Conservation (phyloP, 2,329 filamentous ascomycete species). For the Trichoderma sp. region DNA sequence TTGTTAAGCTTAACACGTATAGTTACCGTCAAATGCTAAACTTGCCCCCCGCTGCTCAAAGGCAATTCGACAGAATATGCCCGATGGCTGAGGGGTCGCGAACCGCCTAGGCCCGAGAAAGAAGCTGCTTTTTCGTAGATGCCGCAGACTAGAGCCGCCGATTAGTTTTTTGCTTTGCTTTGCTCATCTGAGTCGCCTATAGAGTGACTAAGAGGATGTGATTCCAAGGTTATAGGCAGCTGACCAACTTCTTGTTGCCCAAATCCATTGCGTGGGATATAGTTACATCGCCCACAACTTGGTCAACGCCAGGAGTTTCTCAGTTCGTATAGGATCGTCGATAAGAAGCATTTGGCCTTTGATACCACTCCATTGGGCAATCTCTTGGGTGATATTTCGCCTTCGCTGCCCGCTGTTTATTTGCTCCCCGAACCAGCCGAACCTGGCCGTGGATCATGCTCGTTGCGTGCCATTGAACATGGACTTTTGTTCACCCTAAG, state of each 20-base stretch:
- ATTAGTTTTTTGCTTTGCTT: not conserved
- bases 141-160: not conserved
- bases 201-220: not conserved
- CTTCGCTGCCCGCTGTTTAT: not conserved
- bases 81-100: not conserved
- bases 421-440: not conserved
- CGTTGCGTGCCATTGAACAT: not conserved
- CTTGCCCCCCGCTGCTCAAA: not conserved
- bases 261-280: not conserved
- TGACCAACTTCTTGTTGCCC: not conserved
- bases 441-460: not conserved
- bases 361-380: not conserved
- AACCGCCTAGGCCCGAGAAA: conserved; percentile 8
- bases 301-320: not conserved
- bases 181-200: not conserved
- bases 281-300: not conserved
- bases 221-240: not conserved
- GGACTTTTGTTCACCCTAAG: not conserved
- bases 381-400: not conserved
- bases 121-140: not conserved
- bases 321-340: not conserved
- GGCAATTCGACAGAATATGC: not conserved
- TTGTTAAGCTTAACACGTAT: conserved; percentile 17
- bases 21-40: not conserved
- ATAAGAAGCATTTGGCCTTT: not conserved